phyloP scores from a whole-genome alignment of 352 stramenopile species.

The Plasmopara muralis region DNA sequence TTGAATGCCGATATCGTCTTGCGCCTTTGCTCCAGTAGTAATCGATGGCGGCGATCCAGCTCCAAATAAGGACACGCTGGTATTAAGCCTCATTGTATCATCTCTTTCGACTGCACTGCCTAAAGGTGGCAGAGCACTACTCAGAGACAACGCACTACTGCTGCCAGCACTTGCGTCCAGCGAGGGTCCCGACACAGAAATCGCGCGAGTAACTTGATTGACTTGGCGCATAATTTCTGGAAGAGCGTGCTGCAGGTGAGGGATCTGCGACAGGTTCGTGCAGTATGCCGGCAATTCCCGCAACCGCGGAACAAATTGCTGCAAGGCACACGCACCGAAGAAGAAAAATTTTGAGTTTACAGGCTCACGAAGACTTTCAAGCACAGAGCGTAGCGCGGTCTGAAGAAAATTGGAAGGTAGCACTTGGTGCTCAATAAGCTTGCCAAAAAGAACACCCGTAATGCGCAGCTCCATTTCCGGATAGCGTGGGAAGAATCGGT shows the following conservation, averaged over 20 bases:
- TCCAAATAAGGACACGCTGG: slow-evolving; percentile 18
- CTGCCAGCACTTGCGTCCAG: slow-evolving; percentile 21
- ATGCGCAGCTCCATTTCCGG: slow-evolving; percentile 98
- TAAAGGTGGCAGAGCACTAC: slow-evolving; percentile 18
- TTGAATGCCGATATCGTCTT: slow-evolving; percentile 33
- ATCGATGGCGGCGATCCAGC: slow-evolving; percentile 13
- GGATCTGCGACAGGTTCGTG: slow-evolving; percentile 97
- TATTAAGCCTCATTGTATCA: slow-evolving; percentile 18
- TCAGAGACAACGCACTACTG: slow-evolving; percentile 15
- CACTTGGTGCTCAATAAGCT: slow-evolving; percentile 98
- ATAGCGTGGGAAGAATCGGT: slow-evolving; percentile 98
- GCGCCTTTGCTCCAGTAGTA: slow-evolving; percentile 12
- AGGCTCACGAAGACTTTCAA: slow-evolving; percentile 94
- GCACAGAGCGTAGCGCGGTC: slow-evolving; percentile 95
- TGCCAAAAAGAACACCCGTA: slow-evolving; percentile 97
- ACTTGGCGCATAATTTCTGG: slow-evolving; percentile 88
- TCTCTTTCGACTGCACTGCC: slow-evolving; percentile 16
- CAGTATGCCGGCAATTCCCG: slow-evolving; percentile 97
- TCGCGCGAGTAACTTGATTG: slow-evolving; percentile 68
- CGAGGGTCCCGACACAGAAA: slow-evolving; percentile 37
- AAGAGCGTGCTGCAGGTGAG: slow-evolving; percentile 93
- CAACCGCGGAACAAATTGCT: slow-evolving; percentile 97
- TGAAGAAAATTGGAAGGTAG: slow-evolving; percentile 97
- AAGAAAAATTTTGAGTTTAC: slow-evolving; percentile 98
- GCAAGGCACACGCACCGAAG: slow-evolving; percentile 97